A percentile compares a stretch with the other conserved stretches of the same genome.
phyloP scores from a whole-genome alignment of 2,329 filamentous ascomycete genomes.

The Exophiala oligosperma region DNA sequence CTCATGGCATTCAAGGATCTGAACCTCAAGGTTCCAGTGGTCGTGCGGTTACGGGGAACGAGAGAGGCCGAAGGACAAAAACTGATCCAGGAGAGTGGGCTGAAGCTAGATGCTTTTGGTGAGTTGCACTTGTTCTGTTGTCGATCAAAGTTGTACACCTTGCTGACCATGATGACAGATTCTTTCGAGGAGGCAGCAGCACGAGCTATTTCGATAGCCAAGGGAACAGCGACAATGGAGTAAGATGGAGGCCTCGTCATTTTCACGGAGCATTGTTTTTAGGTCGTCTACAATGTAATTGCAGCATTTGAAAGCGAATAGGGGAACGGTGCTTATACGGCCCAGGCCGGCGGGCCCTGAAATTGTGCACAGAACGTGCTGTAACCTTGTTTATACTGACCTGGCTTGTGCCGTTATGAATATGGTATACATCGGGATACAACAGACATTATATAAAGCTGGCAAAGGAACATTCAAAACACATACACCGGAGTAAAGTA shows the following conservation, averaged over 20 bases:
- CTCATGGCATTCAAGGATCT: slow-evolving; percentile 71
- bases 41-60: slow-evolving; percentile 75
- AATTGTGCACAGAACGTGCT: no score
- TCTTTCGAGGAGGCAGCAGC: slow-evolving; percentile 63
- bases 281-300: no score
- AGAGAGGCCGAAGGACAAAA: slow-evolving; percentile 70
- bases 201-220: slow-evolving; percentile 63
- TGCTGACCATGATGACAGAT: slow-evolving; percentile 19
- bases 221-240: slow-evolving; percentile 24
- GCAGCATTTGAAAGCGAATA: no score
- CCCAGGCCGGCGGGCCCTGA: no score
- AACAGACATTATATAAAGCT: no score
- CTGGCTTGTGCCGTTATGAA: no score
- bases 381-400: no score
- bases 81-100: slow-evolving; percentile 67
- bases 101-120: slow-evolving; percentile 70
- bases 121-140: slow-evolving; percentile 50
- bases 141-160: neutral
- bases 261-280: neutral
- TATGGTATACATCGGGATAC: no score
- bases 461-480: no score
- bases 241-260: neutral
- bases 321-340: no score
- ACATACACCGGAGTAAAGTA: no score
- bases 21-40: slow-evolving; percentile 66